Base-by-base conservation (phyloP, 2,329 filamentous ascomycete genomes). In the Scedosporium aurantiacum region DNA sequence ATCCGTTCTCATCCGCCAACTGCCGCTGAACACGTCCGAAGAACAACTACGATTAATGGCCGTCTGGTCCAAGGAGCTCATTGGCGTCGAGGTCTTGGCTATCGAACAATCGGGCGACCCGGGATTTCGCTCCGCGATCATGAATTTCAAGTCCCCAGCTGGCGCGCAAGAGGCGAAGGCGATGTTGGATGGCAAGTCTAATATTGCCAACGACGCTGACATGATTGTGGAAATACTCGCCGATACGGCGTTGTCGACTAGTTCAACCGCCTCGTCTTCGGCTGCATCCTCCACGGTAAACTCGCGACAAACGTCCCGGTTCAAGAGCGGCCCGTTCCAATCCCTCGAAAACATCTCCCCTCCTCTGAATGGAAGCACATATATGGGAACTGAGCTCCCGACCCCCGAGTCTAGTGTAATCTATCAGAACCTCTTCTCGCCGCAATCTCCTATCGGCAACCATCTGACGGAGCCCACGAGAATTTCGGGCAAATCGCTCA, bases 391-490 rank as follows among this genome's bases (percentile, higher is more conserved):
- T 63, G 85, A 89, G 63, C 78, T 88, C 57, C 76, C 82, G n/a
- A 79, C 81, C 59, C 77, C 81, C 2, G 84, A 85, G 37, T 74
- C 76, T 3, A 79, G 72, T 69, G 71, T 75, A 16, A 76, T 79
- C 63, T 84, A 84, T 66, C 83, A 86, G 65, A 84, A 77, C 63
- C 74, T 90, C 27, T 91, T 90, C 73, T 88, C 86, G 12, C 84
- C 87, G 0, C 87, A 88, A 66, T 90, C 88, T 5, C 88, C 88
- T 1, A 86, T 90, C 61, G 85, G 84, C 50, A 88, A 86, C 68
- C 83, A 87, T 60, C 77, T 88, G n/a, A 77, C 78, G n/a, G 85
- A 86, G 63, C 78, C 80, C 58, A 74, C 78, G 16, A 79, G 83
- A 62, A 78, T 83, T 43, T 82, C 83, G 2, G 86, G 88, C 66